A percentile compares a stretch with the other conserved stretches of the same genome.
Conservation (phyloP, 2,329 filamentous ascomycete species). For the Didymella pomorum region DNA sequence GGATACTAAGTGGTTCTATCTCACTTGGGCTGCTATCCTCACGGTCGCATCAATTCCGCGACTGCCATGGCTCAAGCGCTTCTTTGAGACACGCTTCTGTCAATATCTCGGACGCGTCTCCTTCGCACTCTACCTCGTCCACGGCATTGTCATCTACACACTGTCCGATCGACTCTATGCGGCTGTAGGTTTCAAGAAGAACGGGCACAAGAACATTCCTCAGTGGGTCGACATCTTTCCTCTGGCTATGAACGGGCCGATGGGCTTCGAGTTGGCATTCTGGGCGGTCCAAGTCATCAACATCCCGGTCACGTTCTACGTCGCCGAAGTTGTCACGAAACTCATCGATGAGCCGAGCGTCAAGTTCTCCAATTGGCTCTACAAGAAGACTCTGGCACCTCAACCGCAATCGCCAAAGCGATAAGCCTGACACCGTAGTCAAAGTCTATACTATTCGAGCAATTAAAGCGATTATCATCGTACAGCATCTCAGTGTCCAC, state of each 20-base stretch:
- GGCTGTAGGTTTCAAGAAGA: conserved; percentile 64
- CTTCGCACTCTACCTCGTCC: conserved; percentile 67
- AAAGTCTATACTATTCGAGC: background rate
- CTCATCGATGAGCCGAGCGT: conserved; percentile 63
- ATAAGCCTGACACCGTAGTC: background rate
- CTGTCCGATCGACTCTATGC: conserved; percentile 68
- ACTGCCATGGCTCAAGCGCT: conserved; percentile 59
- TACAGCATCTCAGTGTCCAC: background rate
- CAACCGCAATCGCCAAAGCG: conserved; percentile 20
- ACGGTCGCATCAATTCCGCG: conserved; percentile 65
- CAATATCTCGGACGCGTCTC: conserved; percentile 66
- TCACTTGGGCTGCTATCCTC: conserved; percentile 67
- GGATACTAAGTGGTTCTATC: conserved; percentile 73
- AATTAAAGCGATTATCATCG: background rate
- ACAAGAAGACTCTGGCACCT: conserved; percentile 55
- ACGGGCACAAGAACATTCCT: conserved; percentile 61
- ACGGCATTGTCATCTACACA: conserved; percentile 57
- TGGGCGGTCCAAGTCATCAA: conserved; percentile 65
- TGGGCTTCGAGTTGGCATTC: conserved; percentile 66
- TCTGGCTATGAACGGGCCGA: conserved; percentile 63
- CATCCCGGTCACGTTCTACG: conserved; percentile 42
- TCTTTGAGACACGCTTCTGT: conserved; percentile 59
- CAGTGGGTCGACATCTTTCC: conserved; percentile 66
- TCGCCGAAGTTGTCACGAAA: conserved; percentile 47
- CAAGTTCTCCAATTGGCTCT: conserved; percentile 59